A percentile compares a stretch with the other conserved stretches of the same genome.
phyloP scores from a whole-genome alignment of 1,139 yeast genomes.

The Candida sp. region DNA sequence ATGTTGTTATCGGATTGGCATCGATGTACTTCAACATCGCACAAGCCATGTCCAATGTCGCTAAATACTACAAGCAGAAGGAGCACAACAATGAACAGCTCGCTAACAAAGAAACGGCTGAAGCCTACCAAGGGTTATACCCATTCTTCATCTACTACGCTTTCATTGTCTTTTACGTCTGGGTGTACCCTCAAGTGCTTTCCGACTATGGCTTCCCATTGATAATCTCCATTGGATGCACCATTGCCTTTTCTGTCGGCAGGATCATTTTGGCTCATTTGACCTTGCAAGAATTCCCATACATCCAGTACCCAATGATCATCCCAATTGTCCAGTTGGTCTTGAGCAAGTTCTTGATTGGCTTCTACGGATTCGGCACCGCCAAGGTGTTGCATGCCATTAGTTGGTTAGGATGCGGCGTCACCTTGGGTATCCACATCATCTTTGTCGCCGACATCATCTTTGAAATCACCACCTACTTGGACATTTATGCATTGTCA shows the following conservation, averaged over 20 bases:
- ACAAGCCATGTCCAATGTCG: constrained; percentile 76
- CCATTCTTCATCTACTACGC: constrained; percentile 76
- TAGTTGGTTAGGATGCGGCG: constrained; percentile 78
- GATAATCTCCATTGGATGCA: constrained; percentile 70
- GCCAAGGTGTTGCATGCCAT: constrained; percentile 47
- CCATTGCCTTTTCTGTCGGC: constrained; percentile 86
- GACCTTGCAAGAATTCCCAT: constrained; percentile 80
- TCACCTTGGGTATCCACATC: constrained; percentile 76
- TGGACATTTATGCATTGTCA: constrained; percentile 85
- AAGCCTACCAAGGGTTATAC: constrained; percentile 64
- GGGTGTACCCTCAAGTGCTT: constrained; percentile 55
- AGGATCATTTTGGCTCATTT: constrained; percentile 89
- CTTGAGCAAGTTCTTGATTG: constrained; percentile 41
- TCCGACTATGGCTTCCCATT: constrained; percentile 58
- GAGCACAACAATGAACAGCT: constrained; percentile 21
- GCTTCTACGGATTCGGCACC: constrained; percentile 41
- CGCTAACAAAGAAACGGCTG: constrained; percentile 25
- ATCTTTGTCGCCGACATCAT: constrained; percentile 84
- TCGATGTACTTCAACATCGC: constrained; percentile 72
- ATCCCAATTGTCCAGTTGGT: constrained; percentile 65
- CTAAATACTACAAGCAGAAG: constrained; percentile 46
- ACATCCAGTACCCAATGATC: constrained; percentile 68
- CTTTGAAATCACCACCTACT: constrained; percentile 77
- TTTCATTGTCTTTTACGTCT: constrained; percentile 51
- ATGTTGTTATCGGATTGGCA: constrained; percentile 53